Base-by-base conservation (phyloP, 805 yeast genomes). In the Kodamaea kakaduensis region DNA sequence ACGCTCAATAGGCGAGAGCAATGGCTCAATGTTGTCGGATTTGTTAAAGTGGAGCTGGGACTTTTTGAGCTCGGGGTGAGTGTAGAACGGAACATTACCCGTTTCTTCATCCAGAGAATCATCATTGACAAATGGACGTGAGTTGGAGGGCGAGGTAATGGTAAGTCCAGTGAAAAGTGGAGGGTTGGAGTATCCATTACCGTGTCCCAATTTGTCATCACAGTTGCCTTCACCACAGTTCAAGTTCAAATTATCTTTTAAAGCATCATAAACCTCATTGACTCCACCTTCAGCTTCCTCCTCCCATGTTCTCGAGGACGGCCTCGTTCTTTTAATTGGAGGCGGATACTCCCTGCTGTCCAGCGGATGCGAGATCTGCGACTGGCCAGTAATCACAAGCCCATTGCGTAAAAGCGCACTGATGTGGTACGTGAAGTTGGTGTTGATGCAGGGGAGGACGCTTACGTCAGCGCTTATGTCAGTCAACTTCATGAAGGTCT, bases 341-440 rank as follows among this genome's bases (percentile, higher is more conserved):
- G 51, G 50, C 2, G 57, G 51, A 22, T 50, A 48, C 38, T 45
- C 15, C 7, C 25, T 17, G 1, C 47, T 33, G 17, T 52, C 57
- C 12, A 71, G 61, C 1, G 97, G 97, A 58, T 89, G 97, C 1
- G 96, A 86, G 8, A 89, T 89, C 52, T 88, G 95, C 3, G 90
- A 81, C 56, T 89, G 97, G 9, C 97, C 97, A 0, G 89, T 82
- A 22, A 89, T 80, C 2, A 82, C 66, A 3, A 72, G 65, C 2
- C 94, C 95, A 56, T 85, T 75, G 21, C 64, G 61, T 28, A 89
- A 64, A 18, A 73, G 46, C 0, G 96, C 96, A 32, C 90, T 79
- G 17, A 89, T 87, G 50, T 88, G 95, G 45, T 86, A 85, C 10
- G 89, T 78, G 61, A 84, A 84, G 48, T 82, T 85, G 6, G 95